Evolutionary conservation across 1,284 basidiomycete genomes (phyloP).

Genomic region (Cystobasidium pallidum): DNA sequence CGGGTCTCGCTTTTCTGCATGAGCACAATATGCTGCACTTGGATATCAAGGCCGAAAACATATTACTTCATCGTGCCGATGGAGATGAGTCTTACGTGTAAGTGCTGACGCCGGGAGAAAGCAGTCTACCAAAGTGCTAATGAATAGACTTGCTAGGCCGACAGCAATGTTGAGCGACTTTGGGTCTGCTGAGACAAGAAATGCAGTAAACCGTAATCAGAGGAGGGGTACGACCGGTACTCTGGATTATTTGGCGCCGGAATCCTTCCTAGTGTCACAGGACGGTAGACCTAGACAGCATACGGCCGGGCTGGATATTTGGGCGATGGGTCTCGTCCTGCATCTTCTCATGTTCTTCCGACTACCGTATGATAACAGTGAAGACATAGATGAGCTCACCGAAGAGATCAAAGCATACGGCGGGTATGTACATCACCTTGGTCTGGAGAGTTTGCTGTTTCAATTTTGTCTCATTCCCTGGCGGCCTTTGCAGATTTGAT

Average conservation of each 20-base stretch:
- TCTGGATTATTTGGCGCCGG: slow-evolving; percentile 51
- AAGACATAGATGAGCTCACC: slow-evolving; percentile 47
- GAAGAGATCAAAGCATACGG: slow-evolving; percentile 48
- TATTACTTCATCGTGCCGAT: slow-evolving; percentile 52
- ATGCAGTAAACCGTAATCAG: slow-evolving; percentile 9
- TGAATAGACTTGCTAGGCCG: slow-evolving; percentile 40
- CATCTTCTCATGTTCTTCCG: slow-evolving; percentile 52
- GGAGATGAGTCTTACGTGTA: slow-evolving; percentile 35
- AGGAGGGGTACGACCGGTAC: slow-evolving; percentile 49
- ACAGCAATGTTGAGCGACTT: slow-evolving; percentile 51
- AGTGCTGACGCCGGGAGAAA: not conserved
- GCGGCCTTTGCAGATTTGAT: slow-evolving; percentile 7
- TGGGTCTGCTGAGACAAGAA: slow-evolving; percentile 41
- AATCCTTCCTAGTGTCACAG: slow-evolving; percentile 42
- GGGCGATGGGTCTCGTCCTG: slow-evolving; percentile 52
- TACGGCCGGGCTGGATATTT: slow-evolving; percentile 48
- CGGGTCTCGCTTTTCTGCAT: slow-evolving; percentile 51
- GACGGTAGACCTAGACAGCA: slow-evolving; percentile 39
- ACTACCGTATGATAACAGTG: slow-evolving; percentile 47
- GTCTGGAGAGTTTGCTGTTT: not conserved
- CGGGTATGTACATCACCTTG: slow-evolving; percentile 45
- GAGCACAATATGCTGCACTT: slow-evolving; percentile 51
- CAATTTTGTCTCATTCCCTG: not conserved
- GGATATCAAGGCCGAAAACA: slow-evolving; percentile 54
- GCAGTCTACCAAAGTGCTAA: not conserved